These are phyloP conservation scores for Lipomyces anomalus DNA, from an alignment of 805 yeast species.

Conservation along the genomic window DNA sequence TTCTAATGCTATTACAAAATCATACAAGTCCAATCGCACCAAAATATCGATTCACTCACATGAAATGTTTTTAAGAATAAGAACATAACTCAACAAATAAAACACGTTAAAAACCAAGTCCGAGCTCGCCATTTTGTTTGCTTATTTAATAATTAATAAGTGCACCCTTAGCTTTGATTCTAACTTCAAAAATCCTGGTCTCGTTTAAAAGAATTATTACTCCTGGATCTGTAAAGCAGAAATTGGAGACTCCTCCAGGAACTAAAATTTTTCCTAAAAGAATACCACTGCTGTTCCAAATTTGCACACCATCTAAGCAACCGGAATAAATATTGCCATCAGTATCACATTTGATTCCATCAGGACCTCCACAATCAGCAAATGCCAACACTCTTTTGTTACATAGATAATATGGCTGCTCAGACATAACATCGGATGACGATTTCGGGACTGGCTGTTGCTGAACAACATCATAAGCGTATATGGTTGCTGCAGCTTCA, in stretches of 20 bases:
- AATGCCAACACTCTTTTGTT: conserved; percentile 30
- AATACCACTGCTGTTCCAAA: conserved; percentile 28
- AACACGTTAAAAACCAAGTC: no score
- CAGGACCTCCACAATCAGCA: conserved; percentile 29
- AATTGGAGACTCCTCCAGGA: conserved; percentile 30
- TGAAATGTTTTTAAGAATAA: no score
- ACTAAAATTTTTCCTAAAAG: conserved; percentile 28
- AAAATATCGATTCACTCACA: no score
- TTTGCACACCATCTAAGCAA: conserved; percentile 30
- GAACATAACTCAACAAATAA: no score
- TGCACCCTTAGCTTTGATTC: conserved; percentile 22
- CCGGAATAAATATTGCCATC: conserved; percentile 30
- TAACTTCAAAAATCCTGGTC: conserved; percentile 21
- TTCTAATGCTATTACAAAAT: no score
- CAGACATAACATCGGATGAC: no score
- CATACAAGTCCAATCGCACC: no score
- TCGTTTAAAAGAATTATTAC: conserved; percentile 26
- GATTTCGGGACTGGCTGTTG: no score
- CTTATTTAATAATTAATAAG: no score
- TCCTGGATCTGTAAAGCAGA: conserved; percentile 28
- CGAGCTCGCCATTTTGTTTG: no score
- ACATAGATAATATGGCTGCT: conserved; percentile 17
- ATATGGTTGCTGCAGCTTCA: conserved; percentile 25
- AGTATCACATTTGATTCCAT: conserved; percentile 30
- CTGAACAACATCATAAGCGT: conserved; percentile 28